Base-by-base conservation (phyloP, 164 flowering plant species). In the Chimonanthus salicifolius region DNA sequence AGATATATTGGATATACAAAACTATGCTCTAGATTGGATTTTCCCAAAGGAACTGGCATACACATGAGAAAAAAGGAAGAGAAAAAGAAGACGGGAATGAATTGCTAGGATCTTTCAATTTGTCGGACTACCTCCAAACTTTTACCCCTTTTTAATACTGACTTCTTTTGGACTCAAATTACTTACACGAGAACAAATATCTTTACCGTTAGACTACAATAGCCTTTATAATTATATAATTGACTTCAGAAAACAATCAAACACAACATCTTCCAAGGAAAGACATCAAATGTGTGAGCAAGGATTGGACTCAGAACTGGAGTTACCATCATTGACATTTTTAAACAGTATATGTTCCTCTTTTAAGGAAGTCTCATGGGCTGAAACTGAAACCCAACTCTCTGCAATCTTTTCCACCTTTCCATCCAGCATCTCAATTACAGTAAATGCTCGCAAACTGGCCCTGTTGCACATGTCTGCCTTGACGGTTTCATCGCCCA, bases 371-470 rank as follows among this genome's bases (percentile, higher is more conserved):
- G 33, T 33, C 33, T 33, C 33, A 33, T 33, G 1, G 33, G 33
- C 89, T n/a, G 77, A 47, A 49, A 92, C 91, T 16, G 90, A 86
- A 76, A 94, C 87, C 97, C 97, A 94, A 68, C 80, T 84, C 84
- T 92, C 98, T 44, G 86, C 72, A 71, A 91, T 83, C 75, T 83
- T 90, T 45, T 72, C 83, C 44, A 89, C 72, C 77, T 67, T 82
- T 21, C 95, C 90, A 49, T 86, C 83, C n/a, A 66, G 20, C 54
- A 88, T 81, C 44, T 94, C 97, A 6, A 88, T 86, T 3, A 83
- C 8, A 70, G 97, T 90, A 78, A 90, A 92, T 15, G 86, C 95
- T 64, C 95, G 84, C 20, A 70, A 7, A 5, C 92, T 88, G 68
- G 90, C 85, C 58, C 48, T 62, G 11, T 33, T 6, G 2, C 78